Evolutionary conservation across 441 rosid genomes (phyloP).

Genomic region (Pelargonium cotyledonis): DNA sequence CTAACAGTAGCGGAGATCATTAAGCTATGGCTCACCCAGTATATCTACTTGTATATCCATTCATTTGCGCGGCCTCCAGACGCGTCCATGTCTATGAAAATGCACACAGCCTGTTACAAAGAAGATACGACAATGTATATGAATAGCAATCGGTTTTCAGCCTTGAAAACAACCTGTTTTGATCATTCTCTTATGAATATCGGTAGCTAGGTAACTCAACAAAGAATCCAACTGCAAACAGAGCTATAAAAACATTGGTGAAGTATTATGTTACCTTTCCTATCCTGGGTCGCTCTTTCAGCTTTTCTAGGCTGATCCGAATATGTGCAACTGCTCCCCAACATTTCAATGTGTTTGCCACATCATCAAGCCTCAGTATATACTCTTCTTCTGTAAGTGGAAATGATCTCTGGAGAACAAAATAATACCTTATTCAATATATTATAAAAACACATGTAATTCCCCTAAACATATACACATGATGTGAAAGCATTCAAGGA

Average conservation of each 20-base stretch:
- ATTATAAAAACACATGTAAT: no score
- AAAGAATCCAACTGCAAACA: background rate
- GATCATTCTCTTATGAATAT: no score
- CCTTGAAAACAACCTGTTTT: no score
- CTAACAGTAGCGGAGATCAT: background rate
- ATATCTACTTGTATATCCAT: conserved; percentile 79
- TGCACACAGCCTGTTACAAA: conserved; percentile 81
- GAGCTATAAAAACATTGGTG: background rate
- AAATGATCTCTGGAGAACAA: conserved; percentile 58
- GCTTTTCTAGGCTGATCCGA: conserved; percentile 71
- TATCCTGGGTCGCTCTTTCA: conserved; percentile 80
- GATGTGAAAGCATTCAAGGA: no score
- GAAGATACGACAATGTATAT: background rate
- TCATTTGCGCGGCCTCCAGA: conserved; percentile 89
- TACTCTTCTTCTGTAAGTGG: conserved; percentile 93
- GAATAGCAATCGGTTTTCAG: background rate
- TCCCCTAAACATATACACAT: no score
- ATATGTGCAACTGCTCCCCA: conserved; percentile 97
- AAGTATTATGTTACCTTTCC: conserved; percentile 56
- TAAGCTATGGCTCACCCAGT: background rate
- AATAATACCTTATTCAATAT: background rate
- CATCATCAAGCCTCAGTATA: conserved; percentile 81
- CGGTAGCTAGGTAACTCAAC: no score
- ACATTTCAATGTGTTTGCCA: conserved; percentile 79
- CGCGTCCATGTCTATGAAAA: conserved; percentile 89